These are phyloP conservation scores for Colletotrichum theobromicola DNA, from an alignment of 2,329 filamentous ascomycete genomes.

Conservation along the genomic window DNA sequence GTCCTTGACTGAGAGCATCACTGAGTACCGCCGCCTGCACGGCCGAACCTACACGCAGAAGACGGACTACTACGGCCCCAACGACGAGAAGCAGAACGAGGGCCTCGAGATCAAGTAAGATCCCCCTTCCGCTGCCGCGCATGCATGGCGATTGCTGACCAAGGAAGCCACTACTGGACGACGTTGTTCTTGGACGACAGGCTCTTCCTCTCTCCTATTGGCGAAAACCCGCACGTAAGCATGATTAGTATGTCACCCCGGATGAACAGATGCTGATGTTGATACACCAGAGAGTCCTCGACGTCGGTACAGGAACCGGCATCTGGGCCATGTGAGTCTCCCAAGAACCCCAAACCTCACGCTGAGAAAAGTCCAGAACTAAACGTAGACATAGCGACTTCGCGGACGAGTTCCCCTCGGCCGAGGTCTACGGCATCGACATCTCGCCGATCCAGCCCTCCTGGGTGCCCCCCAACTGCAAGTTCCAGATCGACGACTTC, in stretches of 20 bases:
- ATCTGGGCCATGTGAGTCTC: conserved; percentile 45
- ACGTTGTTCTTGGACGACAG: conserved; percentile 26
- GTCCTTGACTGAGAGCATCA: not conserved
- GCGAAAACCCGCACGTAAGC: conserved; percentile 1
- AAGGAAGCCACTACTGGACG: conserved; percentile 26
- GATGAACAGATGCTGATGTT: not conserved
- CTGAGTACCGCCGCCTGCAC: not conserved
- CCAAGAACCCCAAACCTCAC: not conserved
- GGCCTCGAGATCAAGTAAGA: conserved; percentile 25
- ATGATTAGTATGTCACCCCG: not conserved
- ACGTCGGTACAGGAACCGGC: conserved; percentile 48
- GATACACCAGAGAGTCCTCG: conserved; percentile 39
- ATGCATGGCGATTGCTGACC: not conserved
- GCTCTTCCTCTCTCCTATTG: conserved; percentile 18
- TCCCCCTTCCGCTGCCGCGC: not conserved
- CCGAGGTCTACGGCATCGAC: conserved; percentile 54
- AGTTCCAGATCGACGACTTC: conserved; percentile 69
- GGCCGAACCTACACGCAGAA: not conserved
- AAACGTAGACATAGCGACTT: conserved; percentile 45
- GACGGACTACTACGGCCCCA: conserved; percentile 31
- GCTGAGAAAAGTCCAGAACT: no score
- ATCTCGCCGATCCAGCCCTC: conserved; percentile 61
- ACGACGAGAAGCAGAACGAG: conserved; percentile 29
- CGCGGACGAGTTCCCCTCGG: conserved; percentile 46
- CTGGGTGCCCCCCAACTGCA: conserved; percentile 65